Evolutionary conservation across 179 eudicot species (phyloP).

Genomic region (Kewa caespitosa): DNA sequence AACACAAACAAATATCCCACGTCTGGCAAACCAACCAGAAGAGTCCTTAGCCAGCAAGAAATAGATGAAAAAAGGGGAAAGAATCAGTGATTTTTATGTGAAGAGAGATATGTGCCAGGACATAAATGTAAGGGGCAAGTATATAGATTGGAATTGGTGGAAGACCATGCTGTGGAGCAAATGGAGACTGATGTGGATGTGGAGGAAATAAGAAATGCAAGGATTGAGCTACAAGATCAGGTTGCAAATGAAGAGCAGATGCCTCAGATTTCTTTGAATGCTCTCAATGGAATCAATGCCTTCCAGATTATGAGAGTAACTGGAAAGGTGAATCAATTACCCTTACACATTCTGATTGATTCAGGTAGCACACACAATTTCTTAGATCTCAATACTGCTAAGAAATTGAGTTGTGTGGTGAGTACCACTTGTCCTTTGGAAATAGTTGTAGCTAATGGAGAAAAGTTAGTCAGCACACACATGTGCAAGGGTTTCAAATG

Average conservation of each 20-base stretch:
- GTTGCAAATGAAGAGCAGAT: background rate
- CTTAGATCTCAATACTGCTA: background rate
- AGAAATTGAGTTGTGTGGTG: background rate
- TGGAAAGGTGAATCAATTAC: background rate
- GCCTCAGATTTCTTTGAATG: background rate
- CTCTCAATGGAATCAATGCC: background rate
- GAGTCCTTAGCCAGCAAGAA: background rate
- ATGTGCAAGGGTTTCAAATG: background rate
- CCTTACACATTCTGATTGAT: background rate
- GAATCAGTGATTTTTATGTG: background rate
- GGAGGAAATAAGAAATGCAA: background rate
- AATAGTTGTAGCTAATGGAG: background rate
- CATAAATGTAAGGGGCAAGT: constrained; percentile 1
- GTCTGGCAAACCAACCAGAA: background rate
- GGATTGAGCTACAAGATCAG: background rate
- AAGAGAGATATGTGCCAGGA: background rate
- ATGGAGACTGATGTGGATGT: background rate
- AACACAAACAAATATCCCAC: too few relatives aligned
- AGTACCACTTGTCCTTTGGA: background rate
- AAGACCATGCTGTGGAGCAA: background rate
- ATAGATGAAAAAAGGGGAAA: background rate
- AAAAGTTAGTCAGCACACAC: background rate
- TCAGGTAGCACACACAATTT: background rate
- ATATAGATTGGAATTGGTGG: background rate
- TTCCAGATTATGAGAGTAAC: background rate